These are phyloP conservation scores for Cyclotella cryptica DNA, from an alignment of 108 stramenopile species.

Conservation along the genomic window DNA sequence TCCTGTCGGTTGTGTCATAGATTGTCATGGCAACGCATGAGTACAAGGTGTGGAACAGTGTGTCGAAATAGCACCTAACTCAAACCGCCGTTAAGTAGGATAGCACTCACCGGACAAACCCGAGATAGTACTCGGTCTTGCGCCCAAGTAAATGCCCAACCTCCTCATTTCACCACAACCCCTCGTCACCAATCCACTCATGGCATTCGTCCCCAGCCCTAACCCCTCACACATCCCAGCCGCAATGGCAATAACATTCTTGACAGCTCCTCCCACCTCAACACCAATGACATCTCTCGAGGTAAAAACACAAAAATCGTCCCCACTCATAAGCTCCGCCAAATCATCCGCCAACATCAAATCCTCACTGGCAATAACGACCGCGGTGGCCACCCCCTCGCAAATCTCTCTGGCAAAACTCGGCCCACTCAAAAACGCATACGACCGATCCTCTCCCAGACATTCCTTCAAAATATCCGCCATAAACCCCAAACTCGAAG, in stretches of 20 bases:
- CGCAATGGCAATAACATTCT: conserved; percentile 97
- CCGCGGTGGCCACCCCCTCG: conserved; percentile 93
- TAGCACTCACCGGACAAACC: conserved; percentile 85
- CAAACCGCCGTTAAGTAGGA: not conserved
- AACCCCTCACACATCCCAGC: conserved; percentile 98
- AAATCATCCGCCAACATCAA: conserved; percentile 87
- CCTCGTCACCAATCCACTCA: conserved; percentile 95
- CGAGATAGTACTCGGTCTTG: conserved; percentile 86
- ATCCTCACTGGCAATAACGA: conserved; percentile 95
- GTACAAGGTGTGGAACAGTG: not conserved
- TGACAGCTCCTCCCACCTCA: conserved; percentile 97
- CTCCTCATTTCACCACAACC: conserved; percentile 97
- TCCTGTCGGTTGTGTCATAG: conserved; percentile 46
- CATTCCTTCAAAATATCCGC: conserved; percentile 87
- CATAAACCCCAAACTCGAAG: conserved; percentile 92
- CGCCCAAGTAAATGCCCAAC: conserved; percentile 90
- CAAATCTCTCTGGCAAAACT: conserved; percentile 96
- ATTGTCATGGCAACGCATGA: not conserved
- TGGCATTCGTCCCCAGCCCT: conserved; percentile 96
- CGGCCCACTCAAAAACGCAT: conserved; percentile 94
- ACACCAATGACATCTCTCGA: conserved; percentile 92
- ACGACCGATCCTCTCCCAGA: conserved; percentile 88
- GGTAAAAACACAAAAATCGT: conserved; percentile 91
- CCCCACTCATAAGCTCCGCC: conserved; percentile 81
- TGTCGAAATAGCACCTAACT: not conserved